A percentile compares a stretch with the other conserved stretches of the same genome.
Evolutionary conservation across 2,329 filamentous ascomycete species (phyloP).

Genomic region (Elsinoe perseae): DNA sequence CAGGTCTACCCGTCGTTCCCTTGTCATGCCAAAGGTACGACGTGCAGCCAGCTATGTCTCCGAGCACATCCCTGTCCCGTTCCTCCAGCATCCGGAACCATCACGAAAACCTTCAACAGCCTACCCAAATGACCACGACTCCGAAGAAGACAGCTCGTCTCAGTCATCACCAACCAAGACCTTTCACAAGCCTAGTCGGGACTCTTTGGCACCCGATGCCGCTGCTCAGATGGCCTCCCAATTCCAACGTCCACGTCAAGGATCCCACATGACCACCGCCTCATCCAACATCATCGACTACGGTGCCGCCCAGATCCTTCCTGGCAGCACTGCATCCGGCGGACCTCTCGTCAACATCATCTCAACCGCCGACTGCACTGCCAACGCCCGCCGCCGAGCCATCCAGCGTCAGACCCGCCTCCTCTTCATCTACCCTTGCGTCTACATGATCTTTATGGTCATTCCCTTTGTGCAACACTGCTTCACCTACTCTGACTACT

Average conservation of each 20-base stretch:
- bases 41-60: constrained; percentile 3
- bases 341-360: constrained; percentile 11
- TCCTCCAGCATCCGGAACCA: not conserved
- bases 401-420: constrained; percentile 62
- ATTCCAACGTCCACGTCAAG: constrained; percentile 1
- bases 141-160: not conserved
- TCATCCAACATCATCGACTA: not conserved
- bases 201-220: not conserved
- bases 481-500: constrained; percentile 49
- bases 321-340: not conserved
- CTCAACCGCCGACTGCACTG: constrained; percentile 17
- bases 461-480: constrained; percentile 61
- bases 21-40: not conserved
- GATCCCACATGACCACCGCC: constrained; percentile 8
- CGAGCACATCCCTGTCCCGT: not conserved
- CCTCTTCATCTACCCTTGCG: constrained; percentile 67
- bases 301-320: constrained; percentile 1
- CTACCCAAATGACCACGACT: not conserved
- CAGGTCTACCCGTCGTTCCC: not conserved
- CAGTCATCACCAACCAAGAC: constrained; percentile 9
- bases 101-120: not conserved
- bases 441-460: constrained; percentile 66
- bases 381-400: constrained; percentile 30
- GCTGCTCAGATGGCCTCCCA: constrained; percentile 1
- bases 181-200: constrained; percentile 1